A percentile compares a stretch with the other conserved stretches of the same genome.
These are phyloP conservation scores for Myriosclerotinia scirpicola DNA, from an alignment of 2,329 filamentous ascomycete genomes.

Conservation along the genomic window DNA sequence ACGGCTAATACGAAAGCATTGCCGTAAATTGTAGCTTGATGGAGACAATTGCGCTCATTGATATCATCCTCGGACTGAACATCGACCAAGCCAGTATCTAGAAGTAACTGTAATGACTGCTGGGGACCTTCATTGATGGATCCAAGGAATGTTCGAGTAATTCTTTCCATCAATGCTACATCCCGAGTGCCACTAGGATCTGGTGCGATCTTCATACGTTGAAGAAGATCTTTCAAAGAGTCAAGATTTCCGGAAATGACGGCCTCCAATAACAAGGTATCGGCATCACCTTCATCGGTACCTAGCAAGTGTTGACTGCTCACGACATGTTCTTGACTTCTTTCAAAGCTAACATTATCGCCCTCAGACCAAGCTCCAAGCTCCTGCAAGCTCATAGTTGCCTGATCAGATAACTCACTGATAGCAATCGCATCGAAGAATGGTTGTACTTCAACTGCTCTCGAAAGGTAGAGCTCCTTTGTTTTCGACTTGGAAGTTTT, in stretches of 20 bases:
- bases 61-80: constrained; percentile 96
- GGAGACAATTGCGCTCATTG: constrained; percentile 93
- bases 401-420: constrained; percentile 93
- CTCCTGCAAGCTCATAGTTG: constrained; percentile 92
- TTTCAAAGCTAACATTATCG: constrained; percentile 82
- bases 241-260: constrained; percentile 79
- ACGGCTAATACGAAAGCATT: constrained; percentile 74
- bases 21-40: constrained; percentile 94
- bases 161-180: constrained; percentile 63
- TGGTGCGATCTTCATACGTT: constrained; percentile 60
- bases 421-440: constrained; percentile 98
- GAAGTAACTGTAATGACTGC: constrained; percentile 70
- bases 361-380: constrained; percentile 96
- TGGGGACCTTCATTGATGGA: constrained; percentile 83
- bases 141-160: constrained; percentile 87
- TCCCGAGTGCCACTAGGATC: constrained; percentile 60
- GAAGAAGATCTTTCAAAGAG: constrained; percentile 76
- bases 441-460: constrained; percentile 94
- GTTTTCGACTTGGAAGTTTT: constrained; percentile 99
- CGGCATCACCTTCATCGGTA: constrained; percentile 85
- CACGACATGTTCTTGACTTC: constrained; percentile 59
- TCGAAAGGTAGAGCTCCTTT: constrained; percentile 93
- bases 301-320: constrained; percentile 65
- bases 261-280: constrained; percentile 83
- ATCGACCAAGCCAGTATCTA: constrained; percentile 81